Evolutionary conservation across 176 grass and related monocot species (phyloP), one percentile per base, ranked within the genome.

Genomic region (Avena sativa): DNA sequence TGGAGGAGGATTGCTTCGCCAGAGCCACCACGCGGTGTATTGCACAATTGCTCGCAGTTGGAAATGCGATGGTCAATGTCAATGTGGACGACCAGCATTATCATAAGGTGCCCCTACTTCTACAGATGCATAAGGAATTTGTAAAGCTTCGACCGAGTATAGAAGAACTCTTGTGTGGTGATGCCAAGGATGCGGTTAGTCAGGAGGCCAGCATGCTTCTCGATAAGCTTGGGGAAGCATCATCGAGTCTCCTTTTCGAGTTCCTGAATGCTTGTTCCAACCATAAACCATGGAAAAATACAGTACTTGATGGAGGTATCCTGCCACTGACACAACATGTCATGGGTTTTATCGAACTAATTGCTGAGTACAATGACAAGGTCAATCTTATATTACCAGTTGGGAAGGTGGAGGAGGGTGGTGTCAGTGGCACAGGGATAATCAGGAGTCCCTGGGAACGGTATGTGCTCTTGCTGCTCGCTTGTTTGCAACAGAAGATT

Each of bases 41-140:
- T 83, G 32, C 40, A 26, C 8, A 83, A 19, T 57, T 83, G 9
- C 17, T 83, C 11, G 14, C 26, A 25, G 4, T 28, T 16, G 81
- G 81, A 72, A 83, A 13, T 44, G 9, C 16, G 13, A 46, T 83
- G 2, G 2, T 52, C 8, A 72, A 20, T 73, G 34, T 26, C 36
- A 72, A 60, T 46, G 52, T 44, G 32, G 13, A 83, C 21, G n/a
- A 58, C 6, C 12, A 59, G 14, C 32, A 60, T 0, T 20, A 73
- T 73, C 32, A 83, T 34, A 83, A 72, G 17, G 19, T 73, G 4
- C 81, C 81, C 20, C 50, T 83, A 12, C 52, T 83, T 36, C 20
- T 83, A 73, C 30, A 83, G 43, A 83, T 83, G 81, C 13, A 73
- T 9, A 59, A 88, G 32, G 81, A 79, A 16, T 57, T 88, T 7